phyloP scores from a whole-genome alignment of 2,329 filamentous ascomycete species.

The Colletotrichum australisinense region DNA sequence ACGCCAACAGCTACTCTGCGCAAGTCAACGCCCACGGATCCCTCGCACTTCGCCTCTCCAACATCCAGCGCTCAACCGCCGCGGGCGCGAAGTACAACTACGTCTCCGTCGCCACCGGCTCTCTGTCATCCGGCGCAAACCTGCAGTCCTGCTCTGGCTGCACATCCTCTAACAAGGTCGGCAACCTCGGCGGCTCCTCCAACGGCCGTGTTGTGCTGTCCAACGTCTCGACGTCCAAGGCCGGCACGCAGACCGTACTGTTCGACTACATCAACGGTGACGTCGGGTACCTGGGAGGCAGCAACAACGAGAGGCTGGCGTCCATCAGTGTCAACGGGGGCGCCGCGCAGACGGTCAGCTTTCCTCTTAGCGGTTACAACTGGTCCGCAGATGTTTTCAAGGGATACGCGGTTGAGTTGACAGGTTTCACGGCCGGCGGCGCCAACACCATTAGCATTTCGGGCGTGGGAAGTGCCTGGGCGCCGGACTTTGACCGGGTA shows the following conservation, averaged over 20 bases:
- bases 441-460: constrained; percentile 13
- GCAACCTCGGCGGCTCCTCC: neutral
- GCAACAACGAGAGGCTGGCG: neutral
- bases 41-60: neutral
- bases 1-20: neutral
- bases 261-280: neutral
- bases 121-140: neutral
- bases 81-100: neutral
- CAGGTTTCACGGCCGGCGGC: neutral
- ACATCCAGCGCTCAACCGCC: neutral
- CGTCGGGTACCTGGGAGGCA: neutral
- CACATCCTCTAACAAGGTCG: neutral
- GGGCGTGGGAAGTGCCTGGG: neutral
- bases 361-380: neutral
- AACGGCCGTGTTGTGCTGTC: neutral
- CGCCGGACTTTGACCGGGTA: constrained; percentile 8
- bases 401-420: neutral
- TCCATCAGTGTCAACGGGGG: neutral
- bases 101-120: neutral
- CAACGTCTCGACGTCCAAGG: neutral
- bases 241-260: neutral
- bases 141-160: neutral
- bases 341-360: neutral
- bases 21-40: neutral
- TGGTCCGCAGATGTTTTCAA: neutral